Base-by-base conservation (phyloP, 1,284 basidiomycete genomes). In the Cutaneotrichosporon arboriforme region DNA sequence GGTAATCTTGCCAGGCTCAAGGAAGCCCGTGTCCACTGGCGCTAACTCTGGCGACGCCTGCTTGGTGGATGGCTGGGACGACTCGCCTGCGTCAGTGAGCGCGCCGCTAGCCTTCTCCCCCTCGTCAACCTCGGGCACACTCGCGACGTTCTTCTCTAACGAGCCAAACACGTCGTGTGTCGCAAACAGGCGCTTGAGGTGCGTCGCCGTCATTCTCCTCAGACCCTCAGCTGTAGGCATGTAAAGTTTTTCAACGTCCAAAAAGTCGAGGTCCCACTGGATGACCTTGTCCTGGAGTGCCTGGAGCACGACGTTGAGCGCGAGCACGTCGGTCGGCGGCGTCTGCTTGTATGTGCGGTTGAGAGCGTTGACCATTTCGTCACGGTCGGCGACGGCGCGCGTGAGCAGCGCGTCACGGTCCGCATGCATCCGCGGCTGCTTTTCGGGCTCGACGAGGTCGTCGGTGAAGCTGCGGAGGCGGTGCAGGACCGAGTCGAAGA, bases 271-370 rank as follows among this genome's bases (percentile, higher is more conserved):
- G 58, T 79, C 92, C 90, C 93, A 97, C 39, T 88, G 88, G n/a
- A 97, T 90, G 48, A 96, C 91, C 72, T 87, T 88, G 67, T 96
- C 90, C 75, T 97, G 93, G 39, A 93, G 81, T 53, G 85, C 84
- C 4, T 88, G 84, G 44, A 92, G 84, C 8, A 94, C 89, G 54
- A 84, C 83, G 62, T 94, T 97, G 54, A 97, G 80, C 43, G 86
- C 87, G 37, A 97, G 80, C 1, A 91, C 93, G 68, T 96, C 90
- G 15, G 84, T 88, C 44, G 86, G 82, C 0, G 83, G 72, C 0
- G 90, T 86, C 56, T 89, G 84, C 62, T 81, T 82, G 75, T 97
- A 96, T 10, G 88, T 82, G 51, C 81, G 78, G 55, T 91, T 87
- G 54, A 97, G 84, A 43, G 89, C 77, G 14, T 80, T 79, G 51